These are phyloP conservation scores for Aspergillus sp. DNA, from an alignment of 2,329 filamentous ascomycete species.

Conservation along the genomic window DNA sequence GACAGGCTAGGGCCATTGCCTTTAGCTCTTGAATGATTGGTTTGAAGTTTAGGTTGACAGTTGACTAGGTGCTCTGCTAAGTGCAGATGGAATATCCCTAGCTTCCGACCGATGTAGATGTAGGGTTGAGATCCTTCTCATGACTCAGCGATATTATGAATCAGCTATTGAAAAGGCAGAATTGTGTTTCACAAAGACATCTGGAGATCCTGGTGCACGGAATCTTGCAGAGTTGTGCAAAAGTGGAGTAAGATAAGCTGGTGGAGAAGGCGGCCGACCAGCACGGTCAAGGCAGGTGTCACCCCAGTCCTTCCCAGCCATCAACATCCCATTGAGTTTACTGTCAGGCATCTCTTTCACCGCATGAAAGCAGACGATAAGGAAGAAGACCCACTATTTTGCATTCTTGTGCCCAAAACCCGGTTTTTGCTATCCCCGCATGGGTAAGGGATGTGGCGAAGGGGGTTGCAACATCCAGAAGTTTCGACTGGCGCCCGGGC, in stretches of 20 bases:
- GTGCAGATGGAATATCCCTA: neutral
- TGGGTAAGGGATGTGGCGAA: conserved; percentile 1
- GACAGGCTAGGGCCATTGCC: neutral
- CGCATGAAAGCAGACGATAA: neutral
- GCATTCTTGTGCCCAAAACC: neutral
- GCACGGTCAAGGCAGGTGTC: neutral
- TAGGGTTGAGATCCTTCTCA: neutral
- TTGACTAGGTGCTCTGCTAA: neutral
- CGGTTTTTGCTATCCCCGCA: neutral
- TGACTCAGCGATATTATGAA: neutral
- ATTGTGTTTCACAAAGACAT: neutral
- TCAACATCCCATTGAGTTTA: neutral
- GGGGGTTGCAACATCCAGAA: neutral
- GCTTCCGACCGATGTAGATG: neutral
- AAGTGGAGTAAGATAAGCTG: neutral
- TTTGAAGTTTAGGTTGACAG: neutral
- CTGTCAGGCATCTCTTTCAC: neutral
- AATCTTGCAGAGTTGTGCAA: neutral
- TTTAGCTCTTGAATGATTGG: neutral
- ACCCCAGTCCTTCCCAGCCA: neutral
- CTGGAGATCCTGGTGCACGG: neutral
- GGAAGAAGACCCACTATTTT: neutral
- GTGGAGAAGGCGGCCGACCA: neutral
- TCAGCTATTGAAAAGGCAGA: neutral
- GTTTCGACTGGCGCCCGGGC: neutral